These are phyloP conservation scores for Arachnomyces sp. DNA, from an alignment of 2,329 filamentous ascomycete species.

Conservation along the genomic window DNA sequence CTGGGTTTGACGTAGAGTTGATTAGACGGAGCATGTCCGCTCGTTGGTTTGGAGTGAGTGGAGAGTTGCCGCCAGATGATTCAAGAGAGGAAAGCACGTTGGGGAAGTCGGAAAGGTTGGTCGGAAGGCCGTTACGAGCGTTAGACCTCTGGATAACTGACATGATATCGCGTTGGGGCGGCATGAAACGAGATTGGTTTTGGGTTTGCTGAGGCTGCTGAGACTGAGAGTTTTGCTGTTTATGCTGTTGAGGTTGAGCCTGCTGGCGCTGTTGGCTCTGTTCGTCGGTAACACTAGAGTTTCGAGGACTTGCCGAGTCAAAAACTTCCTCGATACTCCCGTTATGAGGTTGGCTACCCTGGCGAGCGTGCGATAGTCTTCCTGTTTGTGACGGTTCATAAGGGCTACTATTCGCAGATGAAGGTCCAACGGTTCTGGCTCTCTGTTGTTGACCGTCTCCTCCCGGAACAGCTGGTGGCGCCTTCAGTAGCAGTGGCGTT, in stretches of 20 bases:
- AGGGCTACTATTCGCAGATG: constrained; percentile 17
- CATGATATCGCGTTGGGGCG: constrained; percentile 40
- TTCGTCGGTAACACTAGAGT: constrained; percentile 9
- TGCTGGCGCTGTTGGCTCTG: constrained; percentile 1
- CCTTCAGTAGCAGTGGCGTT: constrained; percentile 41
- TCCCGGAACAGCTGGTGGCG: constrained; percentile 24
- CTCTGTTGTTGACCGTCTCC: constrained; percentile 20
- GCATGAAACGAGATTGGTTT: constrained; percentile 1
- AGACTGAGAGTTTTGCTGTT: constrained; percentile 8
- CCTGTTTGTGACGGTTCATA: constrained; percentile 23
- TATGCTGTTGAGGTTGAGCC: constrained; percentile 5
- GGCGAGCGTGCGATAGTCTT: constrained; percentile 21
- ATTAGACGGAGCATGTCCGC: constrained; percentile 42
- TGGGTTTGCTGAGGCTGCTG: constrained; percentile 12
- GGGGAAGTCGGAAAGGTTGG: constrained; percentile 36
- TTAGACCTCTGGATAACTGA: constrained; percentile 42
- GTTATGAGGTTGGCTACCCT: constrained; percentile 23
- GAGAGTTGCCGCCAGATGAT: constrained; percentile 34
- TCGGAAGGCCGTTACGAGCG: constrained; percentile 33
- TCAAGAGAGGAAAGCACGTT: constrained; percentile 40
- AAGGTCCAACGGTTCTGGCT: constrained; percentile 31
- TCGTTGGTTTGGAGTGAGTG: constrained; percentile 38
- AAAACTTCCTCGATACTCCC: constrained; percentile 40
- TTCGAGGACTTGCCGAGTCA: constrained; percentile 28
- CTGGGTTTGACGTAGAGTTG: constrained; percentile 32